phyloP scores from a whole-genome alignment of 192 early-diverging fungal genomes.

The Linnemannia zychae region DNA sequence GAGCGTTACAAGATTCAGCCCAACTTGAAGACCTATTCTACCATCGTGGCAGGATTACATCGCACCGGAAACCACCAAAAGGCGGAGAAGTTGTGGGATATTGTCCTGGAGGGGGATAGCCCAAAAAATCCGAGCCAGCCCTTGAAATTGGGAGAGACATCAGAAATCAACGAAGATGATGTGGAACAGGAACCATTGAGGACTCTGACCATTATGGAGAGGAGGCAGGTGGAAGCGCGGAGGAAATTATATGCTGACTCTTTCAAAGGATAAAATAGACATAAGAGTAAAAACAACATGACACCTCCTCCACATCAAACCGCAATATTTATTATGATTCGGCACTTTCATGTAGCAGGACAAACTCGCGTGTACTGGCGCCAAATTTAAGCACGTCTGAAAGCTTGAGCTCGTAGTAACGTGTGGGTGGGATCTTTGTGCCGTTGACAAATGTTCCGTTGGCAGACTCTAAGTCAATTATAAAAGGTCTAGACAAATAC shows the following conservation, averaged over 20 bases:
- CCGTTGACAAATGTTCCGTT: slow-evolving; percentile 95
- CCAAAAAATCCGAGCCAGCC: background rate
- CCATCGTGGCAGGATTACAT: slow-evolving; percentile 33
- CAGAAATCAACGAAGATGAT: background rate
- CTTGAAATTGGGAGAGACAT: background rate
- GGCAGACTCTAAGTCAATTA: slow-evolving; percentile 93
- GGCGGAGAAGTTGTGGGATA: slow-evolving; percentile 42
- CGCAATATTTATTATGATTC: slow-evolving; percentile 8
- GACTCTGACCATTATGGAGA: slow-evolving; percentile 19
- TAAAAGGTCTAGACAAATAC: slow-evolving; percentile 75
- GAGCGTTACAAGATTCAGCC: slow-evolving; percentile 30
- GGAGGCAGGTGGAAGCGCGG: slow-evolving; percentile 27
- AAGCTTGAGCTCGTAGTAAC: slow-evolving; percentile 87
- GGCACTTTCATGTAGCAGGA: slow-evolving; percentile 83
- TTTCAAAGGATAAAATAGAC: slow-evolving; percentile 13
- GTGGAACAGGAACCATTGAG: background rate
- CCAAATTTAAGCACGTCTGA: slow-evolving; percentile 95
- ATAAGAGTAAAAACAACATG: background rate
- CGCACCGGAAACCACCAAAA: slow-evolving; percentile 28
- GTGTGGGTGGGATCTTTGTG: slow-evolving; percentile 73
- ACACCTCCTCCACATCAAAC: background rate
- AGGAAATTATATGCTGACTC: slow-evolving; percentile 30
- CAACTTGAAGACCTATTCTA: slow-evolving; percentile 48
- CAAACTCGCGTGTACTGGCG: slow-evolving; percentile 91
- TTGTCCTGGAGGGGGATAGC: slow-evolving; percentile 26